Evolutionary conservation across 225 moss, liverwort and hornwort species (phyloP), one percentile per base, ranked within the genome.

Genomic region (Lunularia cruciata): DNA sequence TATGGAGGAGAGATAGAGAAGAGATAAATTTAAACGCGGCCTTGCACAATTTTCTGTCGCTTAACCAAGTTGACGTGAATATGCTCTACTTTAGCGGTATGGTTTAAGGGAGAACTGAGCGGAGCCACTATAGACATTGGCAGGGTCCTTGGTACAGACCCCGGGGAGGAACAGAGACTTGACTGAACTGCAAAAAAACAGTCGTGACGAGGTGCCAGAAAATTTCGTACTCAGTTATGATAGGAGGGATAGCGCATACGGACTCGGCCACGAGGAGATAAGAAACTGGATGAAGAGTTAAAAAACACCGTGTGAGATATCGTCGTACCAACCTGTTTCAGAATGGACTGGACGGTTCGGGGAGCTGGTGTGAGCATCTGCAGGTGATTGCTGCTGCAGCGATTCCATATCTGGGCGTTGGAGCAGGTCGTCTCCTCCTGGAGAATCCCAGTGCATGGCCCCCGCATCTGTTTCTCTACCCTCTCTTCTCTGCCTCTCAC

Each of bases 371-470:
- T 34, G 46, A 53, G 62, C 68, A 69, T 81, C 73, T 28, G 67
- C 72, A 72, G 70, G 39, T 39, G 69, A 57, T 34, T 62, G 73
- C 61, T 72, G 66, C 30, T 47, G 70, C 67, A 38, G 30, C 51
- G 81, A 58, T 63, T 81, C 81, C 81, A 81, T 81, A 34, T 54
- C 62, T 37, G 49, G 32, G 27, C 60, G 65, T 43, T 56, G 74
- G 51, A 70, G 70, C n/a, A 69, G 60, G 40, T 30, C 30, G 65
- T 70, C 67, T 75, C 75, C 72, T 57, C 73, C 76, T 15, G 76
- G 80, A 75, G 75, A 75, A 59, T 72, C 58, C 71, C 72, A 63
- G 58, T 69, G 69, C 81, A 81, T 73, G 73, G 70, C 73, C 76
- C 76, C 76, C 31, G 81, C 73, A 76, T 76, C 72, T 75, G 71